Base-by-base conservation (phyloP, 176 grass and related monocot species). In the Areca catechu region DNA sequence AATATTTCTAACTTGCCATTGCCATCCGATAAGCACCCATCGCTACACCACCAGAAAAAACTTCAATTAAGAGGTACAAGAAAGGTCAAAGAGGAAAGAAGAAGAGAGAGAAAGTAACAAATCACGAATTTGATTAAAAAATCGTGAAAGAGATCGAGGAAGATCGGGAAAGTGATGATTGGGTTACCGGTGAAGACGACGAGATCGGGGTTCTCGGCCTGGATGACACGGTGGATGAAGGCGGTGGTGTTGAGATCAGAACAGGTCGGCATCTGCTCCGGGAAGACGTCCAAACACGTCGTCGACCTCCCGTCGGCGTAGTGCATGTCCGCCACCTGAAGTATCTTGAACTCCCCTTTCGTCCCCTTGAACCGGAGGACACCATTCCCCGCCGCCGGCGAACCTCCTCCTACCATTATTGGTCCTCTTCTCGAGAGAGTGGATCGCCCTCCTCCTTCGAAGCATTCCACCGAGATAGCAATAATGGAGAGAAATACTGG, bases 241-340 rank as follows among this genome's bases (percentile, higher is more conserved):
- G 74, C 80, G 71, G 92, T 90, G 74, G 92, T 97, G 83, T 97
- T 97, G 86, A 97, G 86, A 70, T 97, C 92, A 68, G 92, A 82
- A 80, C 86, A 97, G 12, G 75, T 67, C 22, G 72, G 50, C 50
- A 30, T 50, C 83, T 97, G 74, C 1, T 50, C 51, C 7, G 80
- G 74, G 17, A 96, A 71, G 20, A 97, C 92, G 77, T 97, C 29
- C 56, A 77, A 54, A 74, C 92, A 97, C 34, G 0, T 69, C 43
- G 92, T 90, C 61, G 53, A 43, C 48, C 69, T 59, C 27, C 86
- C 92, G 68, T 96, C 48, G 10, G 72, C 86, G 77, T 88, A 96
- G 86, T 96, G 92, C 92, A 96, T 96, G 76, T 90, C 92, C 22
- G 92, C 92, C 57, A 96, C 86, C 74, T 96, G 86, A 51, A 90